These are phyloP conservation scores for Mitragyna speciosa DNA, from an alignment of 257 asterid genomes.

Conservation along the genomic window DNA sequence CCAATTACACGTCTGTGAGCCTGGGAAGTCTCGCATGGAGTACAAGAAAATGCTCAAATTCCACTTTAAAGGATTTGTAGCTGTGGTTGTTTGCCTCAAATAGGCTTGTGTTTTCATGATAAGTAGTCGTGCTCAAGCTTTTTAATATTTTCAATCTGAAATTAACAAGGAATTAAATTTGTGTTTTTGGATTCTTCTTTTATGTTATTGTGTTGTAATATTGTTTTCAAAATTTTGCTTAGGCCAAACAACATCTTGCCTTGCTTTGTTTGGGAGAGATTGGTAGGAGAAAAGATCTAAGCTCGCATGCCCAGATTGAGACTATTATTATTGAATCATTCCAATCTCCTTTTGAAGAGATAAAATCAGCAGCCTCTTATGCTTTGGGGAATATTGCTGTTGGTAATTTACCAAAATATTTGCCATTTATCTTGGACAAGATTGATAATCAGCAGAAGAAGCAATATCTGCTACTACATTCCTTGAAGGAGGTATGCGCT, in stretches of 20 bases:
- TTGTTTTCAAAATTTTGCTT: conserved; percentile 16
- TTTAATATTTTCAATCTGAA: neutral
- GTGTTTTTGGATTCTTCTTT: neutral
- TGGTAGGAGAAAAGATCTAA: conserved; percentile 96
- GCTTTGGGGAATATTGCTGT: conserved; percentile 99
- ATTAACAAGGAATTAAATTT: neutral
- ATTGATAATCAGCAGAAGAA: conserved; percentile 99
- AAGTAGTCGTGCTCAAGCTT: neutral
- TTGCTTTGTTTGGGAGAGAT: conserved; percentile 96
- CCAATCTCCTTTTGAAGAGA: conserved; percentile 97
- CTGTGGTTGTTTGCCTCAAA: neutral
- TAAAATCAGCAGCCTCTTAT: conserved; percentile 98
- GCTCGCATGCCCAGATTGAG: conserved; percentile 85
- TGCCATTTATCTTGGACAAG: conserved; percentile 91
- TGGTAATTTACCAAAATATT: conserved; percentile 86
- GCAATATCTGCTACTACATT: conserved; percentile 93
- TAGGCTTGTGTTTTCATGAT: neutral
- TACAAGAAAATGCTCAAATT: neutral
- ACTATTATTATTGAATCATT: conserved; percentile 88
- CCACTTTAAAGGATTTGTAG: neutral
- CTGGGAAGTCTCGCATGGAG: neutral
- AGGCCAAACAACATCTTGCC: conserved; percentile 95
- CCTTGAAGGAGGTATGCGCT: conserved; percentile 79
- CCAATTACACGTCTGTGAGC: neutral
- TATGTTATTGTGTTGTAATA: neutral